Percentiles rank a stretch among this genome's conserved stretches.
Conservation (phyloP, 2,329 filamentous ascomycete genomes). For the Penicillium brasilianum region DNA sequence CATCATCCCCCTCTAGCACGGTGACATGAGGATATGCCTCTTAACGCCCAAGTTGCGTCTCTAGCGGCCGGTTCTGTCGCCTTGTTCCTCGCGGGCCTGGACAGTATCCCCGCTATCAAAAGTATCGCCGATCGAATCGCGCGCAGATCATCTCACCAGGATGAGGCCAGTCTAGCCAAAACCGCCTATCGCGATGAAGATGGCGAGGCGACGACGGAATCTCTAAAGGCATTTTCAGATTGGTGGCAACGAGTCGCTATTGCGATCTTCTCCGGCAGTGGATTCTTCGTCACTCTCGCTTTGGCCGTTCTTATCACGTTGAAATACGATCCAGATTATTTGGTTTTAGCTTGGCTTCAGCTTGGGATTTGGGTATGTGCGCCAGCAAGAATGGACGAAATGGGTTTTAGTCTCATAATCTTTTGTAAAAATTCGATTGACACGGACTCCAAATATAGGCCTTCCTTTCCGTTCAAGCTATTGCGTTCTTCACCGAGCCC, state of each 20-base stretch:
- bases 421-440: background rate
- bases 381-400: background rate
- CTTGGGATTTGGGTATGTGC: constrained; percentile 66
- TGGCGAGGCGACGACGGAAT: constrained; percentile 69
- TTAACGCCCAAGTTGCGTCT: constrained; percentile 27
- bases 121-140: constrained; percentile 29
- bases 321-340: constrained; percentile 37
- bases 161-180: constrained; percentile 30
- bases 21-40: constrained; percentile 30
- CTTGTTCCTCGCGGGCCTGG: constrained; percentile 30
- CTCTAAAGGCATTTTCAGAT: constrained; percentile 66
- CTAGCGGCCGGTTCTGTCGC: constrained; percentile 31
- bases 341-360: constrained; percentile 65
- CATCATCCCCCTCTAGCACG: background rate
- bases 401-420: no score
- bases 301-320: constrained; percentile 60
- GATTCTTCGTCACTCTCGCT: constrained; percentile 62
- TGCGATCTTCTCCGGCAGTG: constrained; percentile 59
- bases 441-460: constrained; percentile 26
- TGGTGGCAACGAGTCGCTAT: constrained; percentile 62
- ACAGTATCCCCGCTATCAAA: constrained; percentile 34
- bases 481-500: constrained; percentile 42
- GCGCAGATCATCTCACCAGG: constrained; percentile 20
- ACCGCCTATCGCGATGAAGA: constrained; percentile 71
- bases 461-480: constrained; percentile 40